phyloP scores from a whole-genome alignment of 2,329 filamentous ascomycete species.

The Helicocarpus griseus region DNA sequence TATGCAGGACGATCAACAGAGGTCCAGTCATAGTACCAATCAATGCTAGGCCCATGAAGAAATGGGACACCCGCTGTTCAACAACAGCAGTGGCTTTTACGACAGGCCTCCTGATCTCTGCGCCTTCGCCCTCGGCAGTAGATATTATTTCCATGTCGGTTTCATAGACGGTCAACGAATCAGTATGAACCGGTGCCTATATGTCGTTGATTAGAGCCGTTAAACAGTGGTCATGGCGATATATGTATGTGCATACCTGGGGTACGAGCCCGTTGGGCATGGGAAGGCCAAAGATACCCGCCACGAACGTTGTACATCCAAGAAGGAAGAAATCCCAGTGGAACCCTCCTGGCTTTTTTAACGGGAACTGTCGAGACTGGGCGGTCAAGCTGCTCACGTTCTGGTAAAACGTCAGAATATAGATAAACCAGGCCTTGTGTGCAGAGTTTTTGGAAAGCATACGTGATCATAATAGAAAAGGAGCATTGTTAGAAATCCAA shows the following conservation, averaged over 20 bases:
- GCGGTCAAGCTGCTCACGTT: slow-evolving; percentile 48
- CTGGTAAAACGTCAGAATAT: slow-evolving; percentile 13
- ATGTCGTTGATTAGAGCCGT: background rate
- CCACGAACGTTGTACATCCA: slow-evolving; percentile 46
- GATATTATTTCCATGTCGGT: slow-evolving; percentile 34
- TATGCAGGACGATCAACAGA: slow-evolving; percentile 42
- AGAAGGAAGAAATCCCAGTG: slow-evolving; percentile 53
- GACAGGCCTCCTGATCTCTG: slow-evolving; percentile 35
- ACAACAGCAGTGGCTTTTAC: slow-evolving; percentile 41
- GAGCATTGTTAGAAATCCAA: slow-evolving; percentile 44
- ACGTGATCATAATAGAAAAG: slow-evolving; percentile 51
- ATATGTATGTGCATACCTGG: slow-evolving; percentile 18
- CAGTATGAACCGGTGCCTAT: slow-evolving; percentile 50
- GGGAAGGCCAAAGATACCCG: slow-evolving; percentile 47
- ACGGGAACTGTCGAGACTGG: slow-evolving; percentile 46
- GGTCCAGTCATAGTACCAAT: slow-evolving; percentile 50
- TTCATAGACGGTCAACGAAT: slow-evolving; percentile 37
- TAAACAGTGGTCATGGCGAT: background rate
- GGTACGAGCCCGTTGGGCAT: slow-evolving; percentile 52
- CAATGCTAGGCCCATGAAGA: slow-evolving; percentile 45
- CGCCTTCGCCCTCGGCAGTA: slow-evolving; percentile 31
- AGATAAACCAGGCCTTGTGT: too few relatives aligned
- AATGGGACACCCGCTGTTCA: slow-evolving; percentile 48
- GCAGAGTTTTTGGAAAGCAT: too few relatives aligned
- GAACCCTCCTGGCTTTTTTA: slow-evolving; percentile 51